phyloP scores from a whole-genome alignment of 495 filamentous ascomycete species.

The Physcia stellaris region DNA sequence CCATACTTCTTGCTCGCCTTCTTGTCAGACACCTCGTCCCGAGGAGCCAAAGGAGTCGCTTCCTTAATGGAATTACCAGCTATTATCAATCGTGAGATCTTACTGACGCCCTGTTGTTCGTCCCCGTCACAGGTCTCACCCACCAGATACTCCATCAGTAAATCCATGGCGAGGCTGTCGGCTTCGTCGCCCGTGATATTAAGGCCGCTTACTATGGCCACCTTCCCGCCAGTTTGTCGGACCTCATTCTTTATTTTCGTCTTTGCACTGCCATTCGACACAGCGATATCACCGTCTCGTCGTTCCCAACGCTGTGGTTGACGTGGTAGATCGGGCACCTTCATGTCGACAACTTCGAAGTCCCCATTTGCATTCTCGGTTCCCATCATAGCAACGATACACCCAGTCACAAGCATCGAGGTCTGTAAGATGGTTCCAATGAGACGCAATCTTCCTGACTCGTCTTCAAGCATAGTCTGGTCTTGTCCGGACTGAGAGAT shows the following conservation, averaged over 20 bases:
- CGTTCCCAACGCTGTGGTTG: slow-evolving; percentile 69
- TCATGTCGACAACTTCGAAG: slow-evolving; percentile 82
- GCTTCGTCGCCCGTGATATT: slow-evolving; percentile 62
- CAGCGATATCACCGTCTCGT: slow-evolving; percentile 27
- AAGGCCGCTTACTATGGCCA: slow-evolving; percentile 83
- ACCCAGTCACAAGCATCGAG: slow-evolving; percentile 73
- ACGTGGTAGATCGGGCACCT: slow-evolving; percentile 69
- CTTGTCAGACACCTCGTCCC: slow-evolving; percentile 40
- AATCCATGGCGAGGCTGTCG: slow-evolving; percentile 56
- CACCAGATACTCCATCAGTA: slow-evolving; percentile 76
- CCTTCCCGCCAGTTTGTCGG: slow-evolving; percentile 31
- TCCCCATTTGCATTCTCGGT: slow-evolving; percentile 86
- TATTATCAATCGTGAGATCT: slow-evolving; percentile 76
- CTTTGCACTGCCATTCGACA: slow-evolving; percentile 25
- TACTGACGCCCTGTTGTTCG: slow-evolving; percentile 41
- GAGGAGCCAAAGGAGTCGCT: slow-evolving; percentile 25
- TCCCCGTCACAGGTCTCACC: slow-evolving; percentile 57
- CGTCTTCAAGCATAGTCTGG: slow-evolving; percentile 83
- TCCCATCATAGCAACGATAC: slow-evolving; percentile 79
- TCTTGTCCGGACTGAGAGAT: slow-evolving; percentile 41
- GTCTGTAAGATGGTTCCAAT: slow-evolving; percentile 50
- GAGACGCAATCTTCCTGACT: slow-evolving; percentile 80
- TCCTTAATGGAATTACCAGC: slow-evolving; percentile 73
- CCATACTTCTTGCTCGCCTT: slow-evolving; percentile 68
- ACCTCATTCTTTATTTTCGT: slow-evolving; percentile 20